Evolutionary conservation across 1,139 yeast genomes (phyloP), one percentile per base, ranked within the genome.

Genomic region (Kluyveromyces sp.): DNA sequence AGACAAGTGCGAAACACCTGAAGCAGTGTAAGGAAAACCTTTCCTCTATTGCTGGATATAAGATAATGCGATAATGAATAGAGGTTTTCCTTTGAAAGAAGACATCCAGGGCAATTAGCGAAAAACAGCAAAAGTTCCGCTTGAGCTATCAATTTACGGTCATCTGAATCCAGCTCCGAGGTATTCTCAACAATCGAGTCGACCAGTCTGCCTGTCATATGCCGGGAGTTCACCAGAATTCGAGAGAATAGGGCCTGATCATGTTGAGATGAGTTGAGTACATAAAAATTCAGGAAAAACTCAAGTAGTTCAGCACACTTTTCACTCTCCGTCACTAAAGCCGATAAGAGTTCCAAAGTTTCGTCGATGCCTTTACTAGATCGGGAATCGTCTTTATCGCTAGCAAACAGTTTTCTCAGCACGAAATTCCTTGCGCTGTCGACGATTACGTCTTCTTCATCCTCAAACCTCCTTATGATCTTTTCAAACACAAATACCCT

Each of bases 81-180:
- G n/a, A 86, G 67, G 47, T 80, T 86, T 44, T 81, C 83, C 53
- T 80, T 88, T 1, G 73, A 66, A 19, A 84, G 67, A 36, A 83
- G 66, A 0, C 67, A 57, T 0, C 74, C 73, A 44, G 74, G 73
- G 45, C 75, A 67, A 41, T 70, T 71, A 0, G 78, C 75, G 44
- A 83, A 64, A 2, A 73, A 62, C 0, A 84, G 69, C n/a, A 83
- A 54, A 7, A 83, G 56, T 2, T 70, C 71, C 47, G 80, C 63
- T 13, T 25, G 16, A 6, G 33, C 15, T 1, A 67, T 55, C 3
- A 57, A 63, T 38, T 68, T 74, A 8, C 64, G 65, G 12, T 42
- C 43, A 2, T 42, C 34, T 1, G 53, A 51, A 1, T 56, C 51
- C 17, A 58, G 58, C 42, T 44, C 51, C 19, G 48, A 49, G 19